phyloP scores from a whole-genome alignment of 192 early-diverging fungal species.

The Rhizophlyctis rosea region DNA sequence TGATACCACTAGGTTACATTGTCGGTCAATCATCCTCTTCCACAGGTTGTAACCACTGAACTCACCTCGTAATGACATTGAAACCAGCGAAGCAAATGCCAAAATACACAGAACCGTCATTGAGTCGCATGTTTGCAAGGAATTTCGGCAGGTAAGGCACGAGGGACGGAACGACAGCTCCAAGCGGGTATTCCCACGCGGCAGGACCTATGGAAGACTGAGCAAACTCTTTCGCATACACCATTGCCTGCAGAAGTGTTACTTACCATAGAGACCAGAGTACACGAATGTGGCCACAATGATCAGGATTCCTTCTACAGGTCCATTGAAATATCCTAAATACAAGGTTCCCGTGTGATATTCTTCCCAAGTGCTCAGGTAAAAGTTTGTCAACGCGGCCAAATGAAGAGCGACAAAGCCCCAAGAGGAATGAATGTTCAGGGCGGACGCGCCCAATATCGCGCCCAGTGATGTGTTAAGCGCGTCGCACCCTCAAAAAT shows the following conservation, averaged over 20 bases:
- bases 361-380: constrained; percentile 91
- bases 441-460: constrained; percentile 56
- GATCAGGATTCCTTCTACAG: constrained; percentile 85
- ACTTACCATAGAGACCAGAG: constrained; percentile 62
- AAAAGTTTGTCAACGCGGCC: constrained; percentile 77
- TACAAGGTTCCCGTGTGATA: constrained; percentile 88
- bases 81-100: constrained; percentile 43
- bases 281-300: constrained; percentile 58
- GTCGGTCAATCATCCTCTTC: constrained; percentile 51
- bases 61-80: constrained; percentile 62
- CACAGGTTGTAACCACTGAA: constrained; percentile 59
- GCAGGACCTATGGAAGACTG: constrained; percentile 37
- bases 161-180: constrained; percentile 31
- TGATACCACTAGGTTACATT: no score
- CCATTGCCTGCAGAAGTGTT: no score
- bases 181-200: constrained; percentile 39
- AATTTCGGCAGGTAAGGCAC: constrained; percentile 35
- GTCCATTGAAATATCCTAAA: constrained; percentile 79
- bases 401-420: constrained; percentile 36
- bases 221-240: no score
- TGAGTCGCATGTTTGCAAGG: constrained; percentile 34
- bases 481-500: constrained; percentile 64
- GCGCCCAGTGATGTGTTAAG: constrained; percentile 61
- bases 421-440: constrained; percentile 71
- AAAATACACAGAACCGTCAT: constrained; percentile 50